phyloP scores from a whole-genome alignment of 208 protist species.

The Trichomonas vaginalis region DNA sequence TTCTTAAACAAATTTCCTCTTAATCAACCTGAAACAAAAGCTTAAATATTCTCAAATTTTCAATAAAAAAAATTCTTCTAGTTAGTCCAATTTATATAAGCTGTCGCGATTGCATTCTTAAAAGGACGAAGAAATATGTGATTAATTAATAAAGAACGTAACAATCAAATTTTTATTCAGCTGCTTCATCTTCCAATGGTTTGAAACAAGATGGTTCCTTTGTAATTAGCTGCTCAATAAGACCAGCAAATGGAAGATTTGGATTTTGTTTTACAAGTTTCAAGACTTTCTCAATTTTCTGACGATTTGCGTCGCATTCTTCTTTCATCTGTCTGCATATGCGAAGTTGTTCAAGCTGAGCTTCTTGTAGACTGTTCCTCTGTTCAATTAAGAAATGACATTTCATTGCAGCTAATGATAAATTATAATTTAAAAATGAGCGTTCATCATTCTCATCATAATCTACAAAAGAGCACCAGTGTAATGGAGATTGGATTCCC shows the following conservation, averaged over 20 bases:
- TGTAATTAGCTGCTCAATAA: neutral
- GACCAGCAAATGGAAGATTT: neutral
- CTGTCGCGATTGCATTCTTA: too few species aligned
- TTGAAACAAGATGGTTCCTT: neutral
- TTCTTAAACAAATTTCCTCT: too few species aligned
- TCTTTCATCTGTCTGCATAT: neutral
- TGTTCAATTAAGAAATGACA: neutral
- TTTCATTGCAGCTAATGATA: neutral
- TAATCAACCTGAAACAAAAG: too few species aligned
- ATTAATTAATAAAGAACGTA: too few species aligned
- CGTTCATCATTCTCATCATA: neutral
- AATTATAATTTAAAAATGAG: neutral
- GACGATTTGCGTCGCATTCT: neutral
- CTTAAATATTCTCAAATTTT: too few species aligned
- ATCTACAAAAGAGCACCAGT: neutral
- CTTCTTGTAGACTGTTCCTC: neutral
- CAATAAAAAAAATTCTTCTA: too few species aligned
- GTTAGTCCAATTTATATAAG: too few species aligned
- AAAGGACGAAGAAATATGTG: too few species aligned
- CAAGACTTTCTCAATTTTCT: neutral
- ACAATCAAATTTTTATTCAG: too few species aligned
- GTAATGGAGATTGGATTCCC: neutral
- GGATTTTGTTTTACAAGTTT: neutral
- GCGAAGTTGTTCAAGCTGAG: neutral
- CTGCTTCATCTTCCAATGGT: neutral